Evolutionary conservation across 352 stramenopile species (phyloP).

Genomic region (Thalassiosira livingstoniorum): DNA sequence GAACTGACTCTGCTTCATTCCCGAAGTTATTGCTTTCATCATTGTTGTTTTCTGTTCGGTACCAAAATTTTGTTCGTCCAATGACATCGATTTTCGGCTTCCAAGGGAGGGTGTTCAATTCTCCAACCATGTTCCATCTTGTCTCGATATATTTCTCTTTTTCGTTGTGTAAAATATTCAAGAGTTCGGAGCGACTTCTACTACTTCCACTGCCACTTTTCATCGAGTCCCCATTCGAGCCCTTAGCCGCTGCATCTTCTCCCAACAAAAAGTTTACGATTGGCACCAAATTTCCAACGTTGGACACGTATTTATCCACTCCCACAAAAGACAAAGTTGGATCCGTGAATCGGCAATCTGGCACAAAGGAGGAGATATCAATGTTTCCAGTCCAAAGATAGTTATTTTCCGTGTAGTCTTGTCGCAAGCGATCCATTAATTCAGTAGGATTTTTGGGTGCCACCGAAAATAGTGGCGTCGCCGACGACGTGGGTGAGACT

Average conservation of each 20-base stretch:
- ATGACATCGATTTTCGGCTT: conserved; percentile 83
- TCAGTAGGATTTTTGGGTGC: conserved; percentile 59
- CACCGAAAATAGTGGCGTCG: no score
- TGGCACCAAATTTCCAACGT: conserved; percentile 76
- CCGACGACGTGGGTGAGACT: not conserved
- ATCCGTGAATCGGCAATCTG: conserved; percentile 78
- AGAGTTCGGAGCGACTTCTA: conserved; percentile 67
- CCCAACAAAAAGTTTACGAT: conserved; percentile 68
- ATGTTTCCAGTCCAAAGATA: conserved; percentile 85
- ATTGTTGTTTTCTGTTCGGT: conserved; percentile 11
- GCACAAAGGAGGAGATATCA: conserved; percentile 68
- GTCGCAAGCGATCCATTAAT: conserved; percentile 67
- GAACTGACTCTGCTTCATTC: conserved; percentile 7
- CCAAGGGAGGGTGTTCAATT: conserved; percentile 73
- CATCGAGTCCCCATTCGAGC: no score
- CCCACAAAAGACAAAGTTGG: conserved; percentile 81
- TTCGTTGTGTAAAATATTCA: conserved; percentile 64
- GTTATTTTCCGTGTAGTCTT: conserved; percentile 77
- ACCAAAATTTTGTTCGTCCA: conserved; percentile 82
- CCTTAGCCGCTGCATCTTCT: conserved; percentile 4
- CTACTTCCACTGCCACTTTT: no score
- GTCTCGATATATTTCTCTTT: conserved; percentile 72
- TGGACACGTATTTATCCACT: conserved; percentile 71
- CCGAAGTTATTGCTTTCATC: conserved; percentile 1
- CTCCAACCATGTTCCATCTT: conserved; percentile 84